These are phyloP conservation scores for Cercospora berteroae DNA, from an alignment of 2,329 filamentous ascomycete species.

Conservation along the genomic window DNA sequence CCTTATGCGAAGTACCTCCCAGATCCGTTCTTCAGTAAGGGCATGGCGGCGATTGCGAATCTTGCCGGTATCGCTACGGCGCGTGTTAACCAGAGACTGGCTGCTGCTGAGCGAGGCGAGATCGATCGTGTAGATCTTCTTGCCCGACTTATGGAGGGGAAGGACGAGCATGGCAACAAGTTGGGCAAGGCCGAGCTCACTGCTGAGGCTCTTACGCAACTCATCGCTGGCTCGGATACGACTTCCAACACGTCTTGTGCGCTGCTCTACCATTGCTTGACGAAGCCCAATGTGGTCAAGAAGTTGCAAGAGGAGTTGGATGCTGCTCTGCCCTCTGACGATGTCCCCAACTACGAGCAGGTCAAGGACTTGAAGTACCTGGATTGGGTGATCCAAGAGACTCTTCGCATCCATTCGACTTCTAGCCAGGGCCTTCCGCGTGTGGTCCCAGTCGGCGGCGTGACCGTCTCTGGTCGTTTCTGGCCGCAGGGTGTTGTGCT, in stretches of 20 bases:
- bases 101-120: constrained; percentile 56
- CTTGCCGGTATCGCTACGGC: constrained; percentile 86
- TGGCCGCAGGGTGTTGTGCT: constrained; percentile 57
- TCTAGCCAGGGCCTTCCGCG: constrained; percentile 83
- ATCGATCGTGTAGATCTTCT: constrained; percentile 75
- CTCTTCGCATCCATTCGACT: constrained; percentile 81
- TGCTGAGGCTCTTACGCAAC: constrained; percentile 83
- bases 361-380: constrained; percentile 76
- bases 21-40: constrained; percentile 39
- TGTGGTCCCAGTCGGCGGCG: constrained; percentile 64
- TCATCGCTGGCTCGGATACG: constrained; percentile 77
- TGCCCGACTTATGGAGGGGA: constrained; percentile 78
- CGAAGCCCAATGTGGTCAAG: constrained; percentile 66
- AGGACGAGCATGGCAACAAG: constrained; percentile 73
- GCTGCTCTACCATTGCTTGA: constrained; percentile 71
- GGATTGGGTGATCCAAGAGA: constrained; percentile 73
- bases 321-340: constrained; percentile 57
- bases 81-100: constrained; percentile 70
- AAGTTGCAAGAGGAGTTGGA: constrained; percentile 79
- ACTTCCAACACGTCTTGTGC: constrained; percentile 80
- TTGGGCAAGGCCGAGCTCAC: constrained; percentile 78
- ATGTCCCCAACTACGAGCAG: constrained; percentile 68
- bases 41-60: constrained; percentile 56
- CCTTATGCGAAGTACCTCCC: constrained; percentile 75
- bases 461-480: constrained; percentile 63